Percentiles rank a stretch among this genome's conserved stretches.
phyloP scores from a whole-genome alignment of 2,329 filamentous ascomycete genomes.

The Colletotrichum plurivorum region DNA sequence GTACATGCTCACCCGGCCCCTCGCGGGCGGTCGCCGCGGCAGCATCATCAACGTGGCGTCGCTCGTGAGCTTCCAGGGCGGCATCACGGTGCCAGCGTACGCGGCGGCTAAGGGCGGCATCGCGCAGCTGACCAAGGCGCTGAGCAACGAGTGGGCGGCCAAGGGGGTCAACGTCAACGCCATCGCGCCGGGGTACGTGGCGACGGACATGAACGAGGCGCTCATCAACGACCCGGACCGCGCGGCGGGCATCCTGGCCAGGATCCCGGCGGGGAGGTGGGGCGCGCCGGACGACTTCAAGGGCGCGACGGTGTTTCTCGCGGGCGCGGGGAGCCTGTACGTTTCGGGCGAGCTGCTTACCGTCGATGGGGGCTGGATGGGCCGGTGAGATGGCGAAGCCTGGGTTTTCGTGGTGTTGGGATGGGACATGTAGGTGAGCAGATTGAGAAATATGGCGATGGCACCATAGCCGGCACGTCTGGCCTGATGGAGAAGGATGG shows the following conservation, averaged over 20 bases:
- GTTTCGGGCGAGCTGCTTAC: conserved; percentile 86
- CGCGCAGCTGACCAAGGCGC: conserved; percentile 84
- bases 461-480: not conserved
- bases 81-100: conserved; percentile 89
- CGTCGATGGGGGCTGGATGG: conserved; percentile 96
- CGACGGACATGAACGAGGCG: conserved; percentile 93
- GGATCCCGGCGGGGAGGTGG: conserved; percentile 90
- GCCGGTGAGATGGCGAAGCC: conserved; percentile 67
- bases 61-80: conserved; percentile 87
- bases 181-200: conserved; percentile 90
- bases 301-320: conserved; percentile 83
- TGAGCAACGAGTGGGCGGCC: conserved; percentile 88
- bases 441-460: not conserved
- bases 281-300: conserved; percentile 89
- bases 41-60: conserved; percentile 88
- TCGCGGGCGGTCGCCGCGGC: conserved; percentile 68
- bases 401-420: too few relatives aligned
- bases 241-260: conserved; percentile 78
- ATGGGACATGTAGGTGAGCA: not conserved
- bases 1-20: conserved; percentile 77
- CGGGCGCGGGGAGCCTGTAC: conserved; percentile 81
- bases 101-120: conserved; percentile 89
- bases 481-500: not conserved
- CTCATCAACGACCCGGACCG: conserved; percentile 80
- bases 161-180: conserved; percentile 87